phyloP scores from a whole-genome alignment of 495 filamentous ascomycete species.

The Opeltia flavorubescens region DNA sequence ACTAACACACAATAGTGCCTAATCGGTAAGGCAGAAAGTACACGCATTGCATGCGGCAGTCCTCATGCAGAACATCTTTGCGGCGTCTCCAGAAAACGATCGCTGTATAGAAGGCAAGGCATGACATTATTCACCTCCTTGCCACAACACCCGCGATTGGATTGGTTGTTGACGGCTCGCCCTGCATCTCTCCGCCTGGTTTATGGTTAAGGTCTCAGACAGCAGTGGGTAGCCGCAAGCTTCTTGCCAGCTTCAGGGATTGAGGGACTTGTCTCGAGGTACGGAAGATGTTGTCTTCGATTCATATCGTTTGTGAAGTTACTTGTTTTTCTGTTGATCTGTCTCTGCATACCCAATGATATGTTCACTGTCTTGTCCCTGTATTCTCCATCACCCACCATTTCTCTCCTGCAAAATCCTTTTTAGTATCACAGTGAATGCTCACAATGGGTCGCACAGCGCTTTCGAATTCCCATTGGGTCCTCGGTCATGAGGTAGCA shows the following conservation, averaged over 20 bases:
- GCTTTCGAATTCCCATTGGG: not conserved
- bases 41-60: too few species aligned
- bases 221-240: not conserved
- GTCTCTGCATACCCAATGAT: not conserved
- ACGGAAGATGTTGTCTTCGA: too few species aligned
- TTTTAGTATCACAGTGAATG: not conserved
- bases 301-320: not conserved
- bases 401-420: not conserved
- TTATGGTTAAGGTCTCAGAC: not conserved
- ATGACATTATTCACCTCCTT: not conserved
- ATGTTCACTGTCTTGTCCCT: not conserved
- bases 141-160: not conserved
- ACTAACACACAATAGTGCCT: too few species aligned
- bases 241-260: not conserved
- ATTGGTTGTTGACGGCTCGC: not conserved
- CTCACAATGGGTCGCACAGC: slow-evolving; percentile 4
- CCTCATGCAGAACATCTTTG: too few species aligned
- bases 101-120: too few species aligned
- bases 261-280: not conserved
- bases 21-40: too few species aligned
- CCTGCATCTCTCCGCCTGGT: not conserved
- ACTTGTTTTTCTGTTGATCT: not conserved
- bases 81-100: too few species aligned
- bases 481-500: not conserved
- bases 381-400: not conserved